Evolutionary conservation across 495 filamentous ascomycete species (phyloP), one percentile per base, ranked within the genome.

Genomic region (Lophiostoma macrostomum): DNA sequence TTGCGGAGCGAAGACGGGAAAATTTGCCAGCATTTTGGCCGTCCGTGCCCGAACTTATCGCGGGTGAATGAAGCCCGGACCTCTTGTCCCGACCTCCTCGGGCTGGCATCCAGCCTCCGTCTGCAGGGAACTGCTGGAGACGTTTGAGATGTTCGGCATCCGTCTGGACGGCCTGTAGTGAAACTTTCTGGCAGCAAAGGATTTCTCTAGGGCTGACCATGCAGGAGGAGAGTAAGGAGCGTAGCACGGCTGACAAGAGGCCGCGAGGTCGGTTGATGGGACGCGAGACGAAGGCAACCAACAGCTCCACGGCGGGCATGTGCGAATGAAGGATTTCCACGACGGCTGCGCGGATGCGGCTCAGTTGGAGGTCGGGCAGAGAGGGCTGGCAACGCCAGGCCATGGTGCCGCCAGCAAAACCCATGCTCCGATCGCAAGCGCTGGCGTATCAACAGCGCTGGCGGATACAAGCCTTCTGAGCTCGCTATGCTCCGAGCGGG

Each of bases 341-440:
- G 44, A 50, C 45, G 11, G 29, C 53, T 56, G 53, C 53, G 51
- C 5, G 8, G 14, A 50, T 57, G 53, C 53, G 53, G 53, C 53
- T 57, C 53, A 49, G 53, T 23, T 19, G 18, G 20, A 12, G 40
- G 28, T 18, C 19, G 27, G 27, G 1, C 46, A 35, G 31, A 23
- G 48, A 40, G 23, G 23, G 25, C 29, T 8, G 5, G 16, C 34
- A 37, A 5, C n/a, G 13, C 20, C 34, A 14, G 13, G 13, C 34
- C 13, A 37, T 6, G 13, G 13, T 12, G 13, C 22, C 11, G 48
- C 23, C 11, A 25, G 25, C 10, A 8, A n/a, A 13, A 14, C 53
- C 45, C 18, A 44, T 36, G 13, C 29, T 37, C 53, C 28, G 53
- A 57, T 57, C 53, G 29, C 19, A 2, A 40, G 1, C 11, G n/a